These are phyloP conservation scores for Citrus medica DNA, from an alignment of 345 rosid genomes.

Conservation along the genomic window DNA sequence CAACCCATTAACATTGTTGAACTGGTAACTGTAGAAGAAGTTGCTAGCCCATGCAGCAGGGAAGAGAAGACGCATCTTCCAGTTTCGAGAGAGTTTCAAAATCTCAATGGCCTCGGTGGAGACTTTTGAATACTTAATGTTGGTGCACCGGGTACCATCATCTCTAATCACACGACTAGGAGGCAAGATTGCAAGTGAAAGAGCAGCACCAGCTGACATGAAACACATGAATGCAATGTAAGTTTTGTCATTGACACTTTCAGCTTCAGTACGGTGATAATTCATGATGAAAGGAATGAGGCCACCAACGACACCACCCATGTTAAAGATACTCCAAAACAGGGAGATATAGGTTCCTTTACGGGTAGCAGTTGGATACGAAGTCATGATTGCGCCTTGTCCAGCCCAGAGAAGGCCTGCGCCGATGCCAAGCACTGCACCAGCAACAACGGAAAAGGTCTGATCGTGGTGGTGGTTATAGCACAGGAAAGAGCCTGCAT, in stretches of 20 bases:
- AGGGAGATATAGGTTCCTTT: slow-evolving; percentile 60
- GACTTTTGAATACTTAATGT: slow-evolving; percentile 43
- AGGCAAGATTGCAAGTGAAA: slow-evolving; percentile 46
- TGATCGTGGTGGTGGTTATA: slow-evolving; percentile 53
- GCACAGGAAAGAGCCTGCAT: slow-evolving; percentile 61
- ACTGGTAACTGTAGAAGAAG: slow-evolving; percentile 67
- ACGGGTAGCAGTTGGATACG: slow-evolving; percentile 51
- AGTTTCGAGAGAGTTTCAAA: slow-evolving; percentile 42
- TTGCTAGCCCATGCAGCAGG: slow-evolving; percentile 73
- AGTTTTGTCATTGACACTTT: slow-evolving; percentile 51
- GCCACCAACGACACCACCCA: slow-evolving; percentile 72
- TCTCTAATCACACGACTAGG: slow-evolving; percentile 44
- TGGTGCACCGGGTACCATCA: slow-evolving; percentile 46
- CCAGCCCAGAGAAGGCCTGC: slow-evolving; percentile 74
- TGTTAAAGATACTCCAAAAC: slow-evolving; percentile 62
- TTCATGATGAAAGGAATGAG: slow-evolving; percentile 57
- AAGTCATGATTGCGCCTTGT: slow-evolving; percentile 70
- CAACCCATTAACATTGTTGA: slow-evolving; percentile 45
- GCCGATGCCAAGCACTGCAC: slow-evolving; percentile 51
- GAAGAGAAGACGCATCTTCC: slow-evolving; percentile 52
- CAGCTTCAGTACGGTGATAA: slow-evolving; percentile 30
- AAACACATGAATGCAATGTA: slow-evolving; percentile 63
- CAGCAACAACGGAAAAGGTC: slow-evolving; percentile 49
- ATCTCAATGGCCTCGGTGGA: slow-evolving; percentile 41
- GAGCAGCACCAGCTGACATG: slow-evolving; percentile 43